Base-by-base conservation (phyloP, 2,329 filamentous ascomycete species). In the Aspergillus clavatus region DNA sequence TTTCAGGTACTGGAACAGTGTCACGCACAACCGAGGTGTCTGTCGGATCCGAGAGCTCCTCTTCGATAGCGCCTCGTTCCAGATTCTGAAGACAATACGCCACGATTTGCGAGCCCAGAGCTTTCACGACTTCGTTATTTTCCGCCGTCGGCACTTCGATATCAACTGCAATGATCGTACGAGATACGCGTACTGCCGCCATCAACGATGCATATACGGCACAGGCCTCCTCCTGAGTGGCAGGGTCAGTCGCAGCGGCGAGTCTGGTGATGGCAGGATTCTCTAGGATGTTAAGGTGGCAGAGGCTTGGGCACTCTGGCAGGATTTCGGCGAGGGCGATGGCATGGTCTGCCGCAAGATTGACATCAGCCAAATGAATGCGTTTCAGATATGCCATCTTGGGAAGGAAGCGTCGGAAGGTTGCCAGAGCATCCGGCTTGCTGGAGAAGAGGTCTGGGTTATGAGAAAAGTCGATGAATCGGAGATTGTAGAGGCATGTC, bases 61-160 rank as follows among this genome's bases (percentile, higher is more conserved):
- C 83, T 7, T 79, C 76, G 47, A 89, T 81, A 8, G 87, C 83
- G 12, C 86, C 79, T 7, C 79, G 80, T 64, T 95, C 89, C 74
- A 98, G 84, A 58, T 98, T 98, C 46, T 87, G 82, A 50, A 98
- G 76, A 51, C 87, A 95, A 66, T 96, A 96, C 0, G 89, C 91
- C 35, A 96, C 84, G n/a, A 95, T 86, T 65, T 95, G 90, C 60
- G 91, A 94, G 0, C 89, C 90, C 56, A 96, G 77, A 3, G 89
- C 90, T 67, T 89, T 94, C 58, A 96, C 87, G 19, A 96, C 81
- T 63, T 96, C 93, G 43, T 86, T 88, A n/a, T 86, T 87, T 45
- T 88, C 83, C 18, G 83, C 76, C 24, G 78, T 83, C 0, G 91
- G 93, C 2, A 94, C 83, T 56, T 97, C 90, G 47, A 97, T 87